These are phyloP conservation scores for Phytophthora brassicae DNA, from an alignment of 352 stramenopile genomes.

Conservation along the genomic window DNA sequence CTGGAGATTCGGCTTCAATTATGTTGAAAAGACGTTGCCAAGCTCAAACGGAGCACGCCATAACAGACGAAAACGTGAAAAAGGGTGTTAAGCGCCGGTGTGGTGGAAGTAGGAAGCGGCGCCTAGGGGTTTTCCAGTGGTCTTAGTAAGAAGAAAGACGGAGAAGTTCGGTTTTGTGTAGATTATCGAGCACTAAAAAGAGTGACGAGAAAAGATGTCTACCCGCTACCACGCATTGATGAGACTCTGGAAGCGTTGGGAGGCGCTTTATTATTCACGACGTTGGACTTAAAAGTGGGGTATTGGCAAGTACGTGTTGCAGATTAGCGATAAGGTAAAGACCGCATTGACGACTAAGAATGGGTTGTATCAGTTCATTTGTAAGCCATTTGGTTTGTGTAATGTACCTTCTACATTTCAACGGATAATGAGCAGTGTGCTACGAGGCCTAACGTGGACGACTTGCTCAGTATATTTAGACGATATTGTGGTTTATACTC, in stretches of 20 bases:
- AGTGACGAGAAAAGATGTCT: not conserved
- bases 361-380: conserved; percentile 13
- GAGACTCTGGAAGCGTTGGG: not conserved
- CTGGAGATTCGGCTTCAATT: not conserved
- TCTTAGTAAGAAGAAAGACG: not conserved
- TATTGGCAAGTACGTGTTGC: conserved; percentile 9
- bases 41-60: not conserved
- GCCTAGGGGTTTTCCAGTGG: not conserved
- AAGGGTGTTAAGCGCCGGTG: not conserved
- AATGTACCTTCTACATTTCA: conserved; percentile 31
- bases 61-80: not conserved
- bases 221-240: not conserved
- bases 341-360: conserved; percentile 19
- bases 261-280: not conserved
- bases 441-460: conserved; percentile 22
- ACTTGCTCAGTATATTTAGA: conserved; percentile 29
- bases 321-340: not conserved
- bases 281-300: not conserved
- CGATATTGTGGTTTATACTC: conserved; percentile 26
- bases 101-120: not conserved
- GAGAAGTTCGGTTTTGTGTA: not conserved
- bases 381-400: conserved; percentile 23
- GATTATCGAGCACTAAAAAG: not conserved
- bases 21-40: not conserved
- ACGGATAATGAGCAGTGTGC: conserved; percentile 24